A percentile compares a stretch with the other conserved stretches of the same genome.
Evolutionary conservation across 495 filamentous ascomycete genomes (phyloP).

Genomic region (Evernia prunastri): DNA sequence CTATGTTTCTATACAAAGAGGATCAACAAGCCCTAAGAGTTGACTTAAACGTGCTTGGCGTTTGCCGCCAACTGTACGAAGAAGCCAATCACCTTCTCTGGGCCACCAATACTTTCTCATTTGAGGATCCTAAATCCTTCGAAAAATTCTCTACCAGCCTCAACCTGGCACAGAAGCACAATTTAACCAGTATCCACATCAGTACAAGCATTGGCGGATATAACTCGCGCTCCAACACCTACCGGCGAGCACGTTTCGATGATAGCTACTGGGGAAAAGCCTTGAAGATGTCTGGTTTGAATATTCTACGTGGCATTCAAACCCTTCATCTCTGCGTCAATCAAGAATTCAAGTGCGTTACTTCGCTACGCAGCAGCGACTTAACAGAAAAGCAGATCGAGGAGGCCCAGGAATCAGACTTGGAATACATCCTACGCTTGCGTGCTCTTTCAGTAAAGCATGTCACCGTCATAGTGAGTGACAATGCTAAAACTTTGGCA

Average conservation of each 20-base stretch:
- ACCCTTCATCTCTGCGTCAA: neutral
- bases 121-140: conserved; percentile 4
- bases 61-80: conserved; percentile 16
- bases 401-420: neutral
- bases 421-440: neutral
- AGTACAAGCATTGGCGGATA: neutral
- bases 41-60: conserved; percentile 14
- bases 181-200: neutral
- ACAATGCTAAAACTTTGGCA: neutral
- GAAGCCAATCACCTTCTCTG: conserved; percentile 16
- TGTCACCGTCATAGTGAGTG: neutral
- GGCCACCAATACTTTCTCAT: conserved; percentile 23
- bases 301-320: neutral
- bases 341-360: neutral
- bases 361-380: neutral
- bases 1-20: neutral
- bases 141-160: conserved; percentile 2
- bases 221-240: neutral
- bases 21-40: neutral
- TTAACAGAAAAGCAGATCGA: neutral
- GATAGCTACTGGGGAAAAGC: neutral
- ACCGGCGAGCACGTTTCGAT: neutral
- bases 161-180: conserved; percentile 14
- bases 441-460: neutral
- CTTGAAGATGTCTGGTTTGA: neutral